Evolutionary conservation across 805 yeast species (phyloP), one percentile per base, ranked within the genome.

Genomic region (Nakazawaea wyomingensis): DNA sequence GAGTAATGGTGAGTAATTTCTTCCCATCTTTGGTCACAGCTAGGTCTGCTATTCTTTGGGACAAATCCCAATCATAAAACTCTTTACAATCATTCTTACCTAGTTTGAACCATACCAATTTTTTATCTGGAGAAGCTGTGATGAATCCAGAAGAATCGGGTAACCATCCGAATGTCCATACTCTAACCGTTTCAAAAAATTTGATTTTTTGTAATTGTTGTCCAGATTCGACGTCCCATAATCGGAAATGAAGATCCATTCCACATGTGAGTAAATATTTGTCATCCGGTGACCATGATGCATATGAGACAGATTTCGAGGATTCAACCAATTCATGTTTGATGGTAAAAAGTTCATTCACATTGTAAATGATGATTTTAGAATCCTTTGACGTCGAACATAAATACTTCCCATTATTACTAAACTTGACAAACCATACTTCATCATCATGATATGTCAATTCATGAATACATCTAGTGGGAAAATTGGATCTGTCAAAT

Each of bases 391-490:
- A 79, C 0, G 90, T 84, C 0, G 90, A 76, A n/a, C 87, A 95
- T 31, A 90, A 64, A 49, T 68, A 79, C 48, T 70, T 72, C 3
- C 96, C 96, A 61, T 76, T 73, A 36, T 88, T 85, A 5, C 93
- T 82, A 55, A 86, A 89, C 45, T 76, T 75, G 11, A 84, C 70
- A 55, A 71, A 83, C 97, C 97, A 90, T 10, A 87, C 91, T 58
- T 90, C 96, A 54, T 82, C 78, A 1, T 64, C 59, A 54, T 85
- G 93, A 34, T 69, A 66, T 1, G 61, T 50, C 5, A 85, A 60
- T 0, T 72, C 68, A 44, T 69, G 68, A 10, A 74, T 54, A 3
- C 74, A 59, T 3, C 63, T 64, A 17, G 68, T 68, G 1, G 88
- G 87, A 47, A 77, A 73, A 32, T 58, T 52, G 4, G 33, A 9